Base-by-base conservation (phyloP, 192 early-diverging fungal genomes). In the Powellomyces hirtus region DNA sequence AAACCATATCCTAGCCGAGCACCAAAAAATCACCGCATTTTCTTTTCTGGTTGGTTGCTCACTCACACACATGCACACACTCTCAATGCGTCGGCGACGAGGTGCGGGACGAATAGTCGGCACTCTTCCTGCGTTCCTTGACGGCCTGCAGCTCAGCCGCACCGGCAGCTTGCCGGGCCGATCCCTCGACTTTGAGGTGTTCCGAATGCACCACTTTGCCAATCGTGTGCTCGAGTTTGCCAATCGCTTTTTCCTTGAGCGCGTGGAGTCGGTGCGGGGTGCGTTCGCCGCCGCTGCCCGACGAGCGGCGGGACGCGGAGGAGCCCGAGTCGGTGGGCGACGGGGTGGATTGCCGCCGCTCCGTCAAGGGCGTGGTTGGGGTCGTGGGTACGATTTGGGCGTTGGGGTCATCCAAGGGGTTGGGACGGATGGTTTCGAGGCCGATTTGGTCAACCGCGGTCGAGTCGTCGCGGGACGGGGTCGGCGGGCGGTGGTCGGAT, bases 401-500 rank as follows among this genome's bases (percentile, higher is more conserved):
- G 14, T 11, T 36, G 34, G 51, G 50, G 50, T 57, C 64, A 38
- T 29, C 26, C 14, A 52, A 66, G 1, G 64, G 64, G 30, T 11
- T 13, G 2, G 64, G 64, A 24, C 64, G 49, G 34, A 57, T 26
- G 0, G 49, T 66, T 24, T 53, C 34, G 2, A 66, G 31, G 4
- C 64, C 64, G n/a, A 33, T 30, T 1, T 56, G 30, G 30, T 53
- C 27, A 11, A 38, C 7, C 11, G n/a, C 13, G 38, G n/a, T 46
- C 18, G 64, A 66, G 14, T 58, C 64, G 16, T 16, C 26, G 52
- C 64, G 64, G 6, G 24, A 14, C 33, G 64, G 64, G 49, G 64
- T 56, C 11, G 52, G 13, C 13, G 64, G 64, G 14, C 34, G 26
- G 11, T 26, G 18, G 13, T 66, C 22, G 31, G 26, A 2, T n/a